Percentiles rank a stretch among this genome's conserved stretches.
phyloP scores from a whole-genome alignment of 345 rosid species.

The Adansonia digitata region DNA sequence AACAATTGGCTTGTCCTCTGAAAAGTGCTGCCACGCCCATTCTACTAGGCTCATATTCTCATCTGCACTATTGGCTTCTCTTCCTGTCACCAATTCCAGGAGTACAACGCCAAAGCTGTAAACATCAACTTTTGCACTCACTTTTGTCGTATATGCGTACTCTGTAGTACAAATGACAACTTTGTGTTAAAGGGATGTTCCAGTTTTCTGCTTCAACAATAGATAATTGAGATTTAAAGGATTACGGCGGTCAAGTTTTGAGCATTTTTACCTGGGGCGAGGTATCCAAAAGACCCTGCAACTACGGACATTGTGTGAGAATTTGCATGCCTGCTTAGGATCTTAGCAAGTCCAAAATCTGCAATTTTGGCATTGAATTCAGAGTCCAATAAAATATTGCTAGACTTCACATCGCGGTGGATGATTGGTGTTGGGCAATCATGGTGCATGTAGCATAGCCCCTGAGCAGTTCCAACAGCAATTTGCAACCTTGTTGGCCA shows the following conservation, averaged over 20 bases:
- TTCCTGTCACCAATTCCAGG: slow-evolving; percentile 6
- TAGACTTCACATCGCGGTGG: slow-evolving; percentile 87
- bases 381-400: slow-evolving; percentile 77
- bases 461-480: slow-evolving; percentile 82
- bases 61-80: slow-evolving; percentile 1
- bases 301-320: slow-evolving; percentile 74
- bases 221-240: neutral
- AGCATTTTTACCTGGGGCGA: slow-evolving; percentile 72
- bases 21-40: slow-evolving; percentile 1
- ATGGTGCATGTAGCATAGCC: slow-evolving; percentile 88
- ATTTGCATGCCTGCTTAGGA: slow-evolving; percentile 54
- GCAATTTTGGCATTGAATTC: slow-evolving; percentile 73
- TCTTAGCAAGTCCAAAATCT: slow-evolving; percentile 88
- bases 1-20: neutral
- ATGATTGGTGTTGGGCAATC: slow-evolving; percentile 66
- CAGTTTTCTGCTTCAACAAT: neutral
- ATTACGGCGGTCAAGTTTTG: neutral
- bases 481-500: slow-evolving; percentile 76
- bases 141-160: slow-evolving; percentile 1
- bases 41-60: neutral
- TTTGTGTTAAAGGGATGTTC: neutral
- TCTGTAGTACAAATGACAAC: neutral
- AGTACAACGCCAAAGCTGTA: slow-evolving; percentile 6
- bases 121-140: slow-evolving; percentile 3
- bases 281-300: slow-evolving; percentile 86